phyloP scores from a whole-genome alignment of 2,329 filamentous ascomycete species.

The Polytolypa hystricis region DNA sequence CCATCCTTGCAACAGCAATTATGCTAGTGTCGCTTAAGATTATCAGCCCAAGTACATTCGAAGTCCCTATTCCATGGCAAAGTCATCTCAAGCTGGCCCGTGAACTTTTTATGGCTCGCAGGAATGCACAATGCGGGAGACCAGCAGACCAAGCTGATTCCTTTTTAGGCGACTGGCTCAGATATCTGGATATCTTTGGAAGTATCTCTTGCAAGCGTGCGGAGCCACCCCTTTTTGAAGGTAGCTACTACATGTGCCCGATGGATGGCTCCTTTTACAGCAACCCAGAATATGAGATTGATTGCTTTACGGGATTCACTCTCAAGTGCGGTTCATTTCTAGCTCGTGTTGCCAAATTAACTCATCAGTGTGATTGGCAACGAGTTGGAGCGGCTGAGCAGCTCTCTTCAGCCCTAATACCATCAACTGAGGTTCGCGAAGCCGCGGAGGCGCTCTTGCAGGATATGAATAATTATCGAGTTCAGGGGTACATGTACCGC shows the following conservation, averaged over 20 bases:
- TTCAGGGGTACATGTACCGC: conserved; percentile 27
- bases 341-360: conserved; percentile 60
- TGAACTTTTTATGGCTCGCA: conserved; percentile 59
- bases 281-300: conserved; percentile 57
- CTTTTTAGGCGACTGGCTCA: conserved; percentile 73
- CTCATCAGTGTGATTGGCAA: conserved; percentile 52
- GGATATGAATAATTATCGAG: conserved; percentile 48
- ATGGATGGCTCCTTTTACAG: conserved; percentile 43
- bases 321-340: conserved; percentile 59
- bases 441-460: conserved; percentile 50
- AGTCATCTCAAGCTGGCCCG: conserved; percentile 65
- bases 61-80: conserved; percentile 71
- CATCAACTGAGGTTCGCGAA: conserved; percentile 42
- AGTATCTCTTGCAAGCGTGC: conserved; percentile 52
- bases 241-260: conserved; percentile 41
- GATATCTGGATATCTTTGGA: conserved; percentile 71
- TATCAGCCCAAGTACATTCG: conserved; percentile 69
- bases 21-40: conserved; percentile 79
- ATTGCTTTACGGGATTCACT: conserved; percentile 72
- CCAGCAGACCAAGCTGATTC: conserved; percentile 49
- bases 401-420: conserved; percentile 20
- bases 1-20: conserved; percentile 67
- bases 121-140: conserved; percentile 45
- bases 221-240: conserved; percentile 40
- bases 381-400: conserved; percentile 1